A percentile compares a stretch with the other conserved stretches of the same genome.
Conservation (phyloP, 306 rosid genomes). For the Quercus alba region DNA sequence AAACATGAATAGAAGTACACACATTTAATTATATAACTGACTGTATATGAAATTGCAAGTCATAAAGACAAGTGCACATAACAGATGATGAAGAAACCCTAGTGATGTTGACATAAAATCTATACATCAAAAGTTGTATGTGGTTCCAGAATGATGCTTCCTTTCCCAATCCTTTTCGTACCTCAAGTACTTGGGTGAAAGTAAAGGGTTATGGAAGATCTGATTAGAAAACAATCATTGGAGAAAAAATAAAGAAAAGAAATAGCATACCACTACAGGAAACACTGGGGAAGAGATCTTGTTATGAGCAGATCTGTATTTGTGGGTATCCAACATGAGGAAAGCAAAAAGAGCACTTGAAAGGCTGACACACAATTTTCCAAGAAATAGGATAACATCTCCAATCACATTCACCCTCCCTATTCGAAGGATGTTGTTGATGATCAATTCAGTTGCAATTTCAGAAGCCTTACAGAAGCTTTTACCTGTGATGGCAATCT, state of each 20-base stretch:
- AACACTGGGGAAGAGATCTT: constrained; percentile 94
- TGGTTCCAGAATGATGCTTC: background rate
- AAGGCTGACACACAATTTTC: constrained; percentile 89
- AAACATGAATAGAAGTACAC: background rate
- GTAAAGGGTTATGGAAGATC: background rate
- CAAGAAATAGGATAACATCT: constrained; percentile 90
- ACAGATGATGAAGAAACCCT: background rate
- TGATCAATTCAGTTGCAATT: constrained; percentile 79
- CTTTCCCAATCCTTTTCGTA: background rate
- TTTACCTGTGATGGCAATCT: constrained; percentile 93
- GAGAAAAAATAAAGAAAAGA: background rate
- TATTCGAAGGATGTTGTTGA: constrained; percentile 83
- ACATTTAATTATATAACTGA: background rate
- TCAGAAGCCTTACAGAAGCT: constrained; percentile 78
- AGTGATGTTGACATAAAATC: background rate
- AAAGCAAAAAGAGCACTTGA: constrained; percentile 88
- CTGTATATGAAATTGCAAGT: background rate
- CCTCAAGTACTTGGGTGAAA: background rate
- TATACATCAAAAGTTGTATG: background rate
- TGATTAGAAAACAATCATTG: background rate
- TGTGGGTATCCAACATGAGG: constrained; percentile 90
- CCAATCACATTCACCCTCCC: constrained; percentile 95
- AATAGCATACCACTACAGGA: constrained; percentile 76
- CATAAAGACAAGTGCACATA: background rate
- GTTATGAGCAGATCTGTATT: constrained; percentile 69